Percentiles rank a stretch among this genome's conserved stretches.
These are phyloP conservation scores for Hymenoscyphus scutula DNA, from an alignment of 2,329 filamentous ascomycete genomes.

Conservation along the genomic window DNA sequence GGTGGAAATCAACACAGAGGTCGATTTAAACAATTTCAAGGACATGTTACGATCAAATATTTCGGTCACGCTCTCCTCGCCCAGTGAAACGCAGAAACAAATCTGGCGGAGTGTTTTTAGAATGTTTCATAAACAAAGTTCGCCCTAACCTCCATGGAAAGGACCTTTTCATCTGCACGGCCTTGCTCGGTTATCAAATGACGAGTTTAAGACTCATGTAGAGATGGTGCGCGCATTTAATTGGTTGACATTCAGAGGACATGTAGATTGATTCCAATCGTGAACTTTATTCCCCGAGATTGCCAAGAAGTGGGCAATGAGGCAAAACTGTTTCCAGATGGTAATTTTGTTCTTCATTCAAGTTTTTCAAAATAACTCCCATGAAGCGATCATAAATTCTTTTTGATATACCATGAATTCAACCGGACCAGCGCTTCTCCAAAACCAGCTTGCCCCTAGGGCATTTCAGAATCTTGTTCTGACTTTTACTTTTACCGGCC, in stretches of 20 bases:
- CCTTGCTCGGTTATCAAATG: not conserved
- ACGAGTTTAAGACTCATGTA: not conserved
- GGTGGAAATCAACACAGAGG: too few relatives aligned
- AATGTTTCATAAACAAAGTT: slow-evolving; percentile 1
- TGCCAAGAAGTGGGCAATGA: not conserved
- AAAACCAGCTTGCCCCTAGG: not conserved
- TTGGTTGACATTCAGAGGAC: too few relatives aligned
- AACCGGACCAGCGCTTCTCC: not conserved
- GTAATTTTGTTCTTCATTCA: not conserved
- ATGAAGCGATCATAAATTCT: not conserved
- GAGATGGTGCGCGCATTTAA: too few relatives aligned
- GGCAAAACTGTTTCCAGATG: not conserved
- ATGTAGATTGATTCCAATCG: not conserved
- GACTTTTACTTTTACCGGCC: not conserved
- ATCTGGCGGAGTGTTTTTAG: not conserved
- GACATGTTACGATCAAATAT: too few relatives aligned
- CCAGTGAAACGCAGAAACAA: too few relatives aligned
- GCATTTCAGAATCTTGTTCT: not conserved
- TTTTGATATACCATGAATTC: not conserved
- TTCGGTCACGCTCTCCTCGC: too few relatives aligned
- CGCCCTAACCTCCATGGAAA: not conserved
- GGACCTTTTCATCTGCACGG: not conserved
- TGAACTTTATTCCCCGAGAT: not conserved
- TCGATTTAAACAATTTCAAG: too few relatives aligned
- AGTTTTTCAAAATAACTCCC: not conserved